Evolutionary conservation across 345 rosid genomes (phyloP), one percentile per base, ranked within the genome.

Genomic region (Lepidium africanum): DNA sequence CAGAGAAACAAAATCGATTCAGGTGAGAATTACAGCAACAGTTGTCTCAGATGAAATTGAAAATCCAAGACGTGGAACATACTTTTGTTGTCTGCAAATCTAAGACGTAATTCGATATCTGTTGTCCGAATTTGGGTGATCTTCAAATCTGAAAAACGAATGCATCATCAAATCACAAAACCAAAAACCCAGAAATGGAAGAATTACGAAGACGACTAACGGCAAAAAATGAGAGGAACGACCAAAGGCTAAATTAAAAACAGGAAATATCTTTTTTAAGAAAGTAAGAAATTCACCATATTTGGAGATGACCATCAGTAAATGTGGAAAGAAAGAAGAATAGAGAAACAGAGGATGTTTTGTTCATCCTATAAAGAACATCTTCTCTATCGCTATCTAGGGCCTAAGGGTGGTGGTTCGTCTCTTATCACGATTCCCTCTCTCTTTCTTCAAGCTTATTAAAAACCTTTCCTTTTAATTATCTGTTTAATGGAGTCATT

Each of bases 381-480:
- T 62, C 72, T 36, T 66, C 72, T 58, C 59, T 73, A 71, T 68
- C 42, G 54, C 38, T 56, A 15, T 56, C 30, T 15, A 27, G 5
- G 27, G 4, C 27, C 33, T 30, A 30, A 30, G 33, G 33, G 33
- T 30, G 33, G 33, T 30, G 7, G 7, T 59, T 59, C 64, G 30
- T 58, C 65, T 41, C 63, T 58, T 58, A 58, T 58, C 63, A 58
- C 48, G 47, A 23, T 40, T 42, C 41, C 54, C 39, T 63, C 54
- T 78, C 41, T 78, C 49, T 76, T 17, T 70, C 59, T 81, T 73
- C 43, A 13, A 21, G 84, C 73, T 81, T 78, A 75, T 85, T 86
- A 63, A 63, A 72, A 36, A 63, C 84, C 91, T 80, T 83, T 77
- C 79, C 82, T 75, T 81, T 79, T 78, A 42, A 74, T 71, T 74